Base-by-base conservation (phyloP, 2,329 filamentous ascomycete genomes). In the Plectosphaerella plurivora region DNA sequence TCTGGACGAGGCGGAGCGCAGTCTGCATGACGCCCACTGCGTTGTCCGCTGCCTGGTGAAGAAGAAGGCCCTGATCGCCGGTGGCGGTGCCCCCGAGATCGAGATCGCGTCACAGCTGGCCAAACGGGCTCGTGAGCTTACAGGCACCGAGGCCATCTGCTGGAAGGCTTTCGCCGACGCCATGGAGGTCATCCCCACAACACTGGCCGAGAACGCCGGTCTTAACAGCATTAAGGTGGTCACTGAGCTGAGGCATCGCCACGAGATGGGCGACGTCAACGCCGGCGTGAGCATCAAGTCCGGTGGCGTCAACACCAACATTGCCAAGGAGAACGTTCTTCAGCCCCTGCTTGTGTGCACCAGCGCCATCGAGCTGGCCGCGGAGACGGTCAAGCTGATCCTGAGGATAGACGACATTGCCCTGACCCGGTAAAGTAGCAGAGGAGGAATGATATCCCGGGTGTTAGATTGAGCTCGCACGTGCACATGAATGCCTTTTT, bases 161-260 rank as follows among this genome's bases (percentile, higher is more conserved):
- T 99, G 91, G 90, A 97, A 97, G 76, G 93, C 93, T 1, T 99
- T 99, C 66, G 94, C 95, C 2, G 93, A 99, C 59, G 94, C 94
- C 8, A 88, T 99, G 77, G 94, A 99, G 74, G 90, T 99, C 42
- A 89, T 99, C 51, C 94, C 95, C 14, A 97, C 93, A 35, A 99
- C 94, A 1, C 79, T 99, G 61, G 95, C 94, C 1, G 94, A 99
- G 76, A 99, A 99, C 63, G 94, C 94, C 1, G 94, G 94, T 48
- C 79, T 99, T 58, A 99, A 99, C 80, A 93, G 89, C 69, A 99
- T 99, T 81, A 96, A 95, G 76, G 94, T 99, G 25, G 94, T 99
- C 46, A 99, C 94, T 24, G 94, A 97, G 64, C 76, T 99, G 65
- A 83, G 94, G 66, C 91, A 96, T 73, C 85, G 92, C 64, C 94